Percentiles rank a stretch among this genome's conserved stretches.
Evolutionary conservation across 2,329 filamentous ascomycete species (phyloP).

Genomic region (Colletotrichum chrysophilum): DNA sequence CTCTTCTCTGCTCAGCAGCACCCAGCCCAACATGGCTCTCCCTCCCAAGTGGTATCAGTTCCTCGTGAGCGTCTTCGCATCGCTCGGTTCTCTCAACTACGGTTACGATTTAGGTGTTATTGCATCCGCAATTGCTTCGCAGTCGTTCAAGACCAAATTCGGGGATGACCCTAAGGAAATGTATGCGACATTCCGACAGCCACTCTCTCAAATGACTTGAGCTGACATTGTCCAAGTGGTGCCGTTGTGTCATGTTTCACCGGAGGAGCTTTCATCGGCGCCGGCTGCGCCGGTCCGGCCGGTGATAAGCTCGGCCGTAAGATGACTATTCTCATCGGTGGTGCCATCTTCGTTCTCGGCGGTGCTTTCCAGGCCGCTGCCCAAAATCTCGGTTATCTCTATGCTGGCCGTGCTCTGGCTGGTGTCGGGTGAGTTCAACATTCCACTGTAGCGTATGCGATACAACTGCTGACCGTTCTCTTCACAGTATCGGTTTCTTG

Average conservation of each 20-base stretch:
- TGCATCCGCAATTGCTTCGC: slow-evolving; percentile 55
- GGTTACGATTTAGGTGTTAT: slow-evolving; percentile 63
- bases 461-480: not conserved
- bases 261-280: slow-evolving; percentile 75
- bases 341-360: slow-evolving; percentile 73
- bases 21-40: slow-evolving; percentile 40
- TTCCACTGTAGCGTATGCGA: not conserved
- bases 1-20: not conserved
- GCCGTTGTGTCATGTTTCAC: slow-evolving; percentile 82
- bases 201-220: not conserved
- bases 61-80: slow-evolving; percentile 59
- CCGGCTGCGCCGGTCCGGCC: slow-evolving; percentile 64
- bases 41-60: slow-evolving; percentile 54
- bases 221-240: slow-evolving; percentile 47
- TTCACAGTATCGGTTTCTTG: slow-evolving; percentile 47
- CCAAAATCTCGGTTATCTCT: slow-evolving; percentile 62
- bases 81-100: slow-evolving; percentile 58
- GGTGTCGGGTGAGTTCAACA: slow-evolving; percentile 53
- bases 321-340: slow-evolving; percentile 74
- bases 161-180: slow-evolving; percentile 38
- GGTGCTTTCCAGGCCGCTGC: slow-evolving; percentile 77
- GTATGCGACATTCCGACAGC: slow-evolving; percentile 28
- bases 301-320: slow-evolving; percentile 73
- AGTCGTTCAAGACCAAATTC: slow-evolving; percentile 47
- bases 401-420: slow-evolving; percentile 72